phyloP scores from a whole-genome alignment of 805 yeast species.

The Barnettozyma siamensis region DNA sequence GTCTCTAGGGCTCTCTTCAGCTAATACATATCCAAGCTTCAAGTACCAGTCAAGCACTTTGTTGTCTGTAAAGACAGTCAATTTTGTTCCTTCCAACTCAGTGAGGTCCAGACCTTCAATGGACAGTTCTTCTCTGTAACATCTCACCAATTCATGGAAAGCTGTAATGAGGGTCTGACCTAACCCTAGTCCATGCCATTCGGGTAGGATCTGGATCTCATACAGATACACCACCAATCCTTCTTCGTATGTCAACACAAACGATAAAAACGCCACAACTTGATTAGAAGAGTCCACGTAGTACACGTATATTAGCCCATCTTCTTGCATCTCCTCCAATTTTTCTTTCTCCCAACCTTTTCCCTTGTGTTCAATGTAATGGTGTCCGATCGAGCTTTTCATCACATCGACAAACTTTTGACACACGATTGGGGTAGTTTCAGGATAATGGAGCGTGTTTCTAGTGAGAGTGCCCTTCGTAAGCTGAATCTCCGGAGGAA shows the following conservation, averaged over 20 bases:
- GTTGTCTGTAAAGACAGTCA: constrained; percentile 50
- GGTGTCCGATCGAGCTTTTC: constrained; percentile 14
- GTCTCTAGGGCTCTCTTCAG: constrained; percentile 42
- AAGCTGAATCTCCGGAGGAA: background rate
- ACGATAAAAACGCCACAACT: constrained; percentile 40
- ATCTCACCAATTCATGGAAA: constrained; percentile 30
- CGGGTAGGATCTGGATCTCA: constrained; percentile 45
- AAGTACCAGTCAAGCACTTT: constrained; percentile 40
- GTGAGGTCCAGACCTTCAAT: constrained; percentile 3
- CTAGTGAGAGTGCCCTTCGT: background rate
- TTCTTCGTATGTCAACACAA: constrained; percentile 38
- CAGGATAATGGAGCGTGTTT: constrained; percentile 1
- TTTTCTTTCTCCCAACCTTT: constrained; percentile 28
- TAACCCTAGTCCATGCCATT: constrained; percentile 29
- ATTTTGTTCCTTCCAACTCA: constrained; percentile 16
- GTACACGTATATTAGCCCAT: constrained; percentile 16
- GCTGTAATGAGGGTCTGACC: constrained; percentile 36
- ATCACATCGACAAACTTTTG: constrained; percentile 8
- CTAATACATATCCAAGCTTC: constrained; percentile 32
- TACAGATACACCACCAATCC: constrained; percentile 44
- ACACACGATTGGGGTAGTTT: constrained; percentile 1
- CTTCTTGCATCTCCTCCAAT: constrained; percentile 37
- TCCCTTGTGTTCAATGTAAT: constrained; percentile 15
- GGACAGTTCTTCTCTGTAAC: constrained; percentile 9
- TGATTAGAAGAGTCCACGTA: constrained; percentile 6